A percentile compares a stretch with the other conserved stretches of the same genome.
Conservation (phyloP, 345 rosid genomes). For the Dipteronia sinensis region DNA sequence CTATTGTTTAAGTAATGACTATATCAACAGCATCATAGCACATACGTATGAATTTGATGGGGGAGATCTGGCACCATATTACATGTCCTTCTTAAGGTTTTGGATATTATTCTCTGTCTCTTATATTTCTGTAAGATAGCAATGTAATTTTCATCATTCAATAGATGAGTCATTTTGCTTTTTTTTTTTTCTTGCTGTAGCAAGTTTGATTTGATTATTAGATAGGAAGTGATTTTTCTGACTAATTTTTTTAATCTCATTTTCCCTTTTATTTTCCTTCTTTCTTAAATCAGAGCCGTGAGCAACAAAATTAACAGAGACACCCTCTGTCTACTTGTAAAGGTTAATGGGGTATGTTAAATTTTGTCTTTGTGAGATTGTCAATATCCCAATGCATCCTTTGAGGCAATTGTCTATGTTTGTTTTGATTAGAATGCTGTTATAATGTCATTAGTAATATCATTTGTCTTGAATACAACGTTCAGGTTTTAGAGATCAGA, state of each 20-base stretch:
- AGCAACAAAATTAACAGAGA: slow-evolving; percentile 62
- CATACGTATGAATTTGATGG: slow-evolving; percentile 50
- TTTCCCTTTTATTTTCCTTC: slow-evolving; percentile 6
- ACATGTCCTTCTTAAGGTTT: slow-evolving; percentile 64
- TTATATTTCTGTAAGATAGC: slow-evolving; percentile 13
- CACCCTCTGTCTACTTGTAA: slow-evolving; percentile 69
- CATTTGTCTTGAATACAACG: slow-evolving; percentile 2
- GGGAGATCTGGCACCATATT: slow-evolving; percentile 64
- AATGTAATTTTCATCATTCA: background rate
- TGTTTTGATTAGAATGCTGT: slow-evolving; percentile 7
- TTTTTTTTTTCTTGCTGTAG: slow-evolving; percentile 2
- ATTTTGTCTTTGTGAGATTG: background rate
- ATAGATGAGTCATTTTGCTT: background rate
- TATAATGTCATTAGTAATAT: background rate
- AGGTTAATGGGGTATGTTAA: slow-evolving; percentile 58
- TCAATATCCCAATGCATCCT: background rate
- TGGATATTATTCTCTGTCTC: slow-evolving; percentile 22
- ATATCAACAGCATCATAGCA: slow-evolving; percentile 56
- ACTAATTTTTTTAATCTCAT: background rate
- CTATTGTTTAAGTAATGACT: slow-evolving; percentile 70
- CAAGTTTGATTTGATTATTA: slow-evolving; percentile 4
- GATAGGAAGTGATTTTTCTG: background rate
- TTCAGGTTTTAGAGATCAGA: background rate
- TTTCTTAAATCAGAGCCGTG: slow-evolving; percentile 54
- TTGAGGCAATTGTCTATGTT: background rate